These are phyloP conservation scores for Amanita jacksonii DNA, from an alignment of 768 basidiomycete genomes.

Conservation along the genomic window DNA sequence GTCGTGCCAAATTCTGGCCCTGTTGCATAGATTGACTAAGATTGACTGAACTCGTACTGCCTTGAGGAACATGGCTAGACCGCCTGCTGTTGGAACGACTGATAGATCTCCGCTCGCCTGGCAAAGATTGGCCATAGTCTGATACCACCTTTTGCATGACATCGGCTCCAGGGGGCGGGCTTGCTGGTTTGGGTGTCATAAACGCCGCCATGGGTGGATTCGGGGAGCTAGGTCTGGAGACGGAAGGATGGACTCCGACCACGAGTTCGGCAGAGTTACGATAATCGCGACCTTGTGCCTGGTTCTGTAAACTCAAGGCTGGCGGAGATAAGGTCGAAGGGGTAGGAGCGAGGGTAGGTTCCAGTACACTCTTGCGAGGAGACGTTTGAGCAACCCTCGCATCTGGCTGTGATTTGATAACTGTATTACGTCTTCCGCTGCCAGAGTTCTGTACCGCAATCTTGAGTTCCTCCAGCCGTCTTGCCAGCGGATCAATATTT, in stretches of 20 bases:
- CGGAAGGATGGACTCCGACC: conserved; percentile 66
- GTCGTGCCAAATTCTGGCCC: conserved; percentile 38
- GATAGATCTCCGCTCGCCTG: conserved; percentile 66
- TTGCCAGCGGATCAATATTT: conserved; percentile 52
- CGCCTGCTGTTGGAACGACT: conserved; percentile 44
- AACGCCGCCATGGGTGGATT: conserved; percentile 65
- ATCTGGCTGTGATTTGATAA: conserved; percentile 6
- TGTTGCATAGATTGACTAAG: conserved; percentile 10
- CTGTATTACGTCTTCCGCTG: conserved; percentile 15
- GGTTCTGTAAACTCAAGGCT: conserved; percentile 16
- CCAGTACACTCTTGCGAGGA: conserved; percentile 15
- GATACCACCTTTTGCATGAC: conserved; percentile 64
- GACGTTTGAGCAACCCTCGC: not conserved
- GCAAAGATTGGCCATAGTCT: conserved; percentile 78
- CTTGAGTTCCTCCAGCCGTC: conserved; percentile 54
- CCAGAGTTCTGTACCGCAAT: conserved; percentile 35
- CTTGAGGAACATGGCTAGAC: conserved; percentile 24
- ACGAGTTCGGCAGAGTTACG: conserved; percentile 66
- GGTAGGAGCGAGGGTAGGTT: conserved; percentile 15
- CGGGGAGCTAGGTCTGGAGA: conserved; percentile 69
- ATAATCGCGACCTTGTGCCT: conserved; percentile 44
- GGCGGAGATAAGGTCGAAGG: conserved; percentile 30
- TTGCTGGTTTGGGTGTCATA: conserved; percentile 53
- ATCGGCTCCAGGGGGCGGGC: conserved; percentile 35
- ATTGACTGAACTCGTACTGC: conserved; percentile 15